Evolutionary conservation across 2,329 filamentous ascomycete species (phyloP).

Genomic region (Chaetomium sp.): DNA sequence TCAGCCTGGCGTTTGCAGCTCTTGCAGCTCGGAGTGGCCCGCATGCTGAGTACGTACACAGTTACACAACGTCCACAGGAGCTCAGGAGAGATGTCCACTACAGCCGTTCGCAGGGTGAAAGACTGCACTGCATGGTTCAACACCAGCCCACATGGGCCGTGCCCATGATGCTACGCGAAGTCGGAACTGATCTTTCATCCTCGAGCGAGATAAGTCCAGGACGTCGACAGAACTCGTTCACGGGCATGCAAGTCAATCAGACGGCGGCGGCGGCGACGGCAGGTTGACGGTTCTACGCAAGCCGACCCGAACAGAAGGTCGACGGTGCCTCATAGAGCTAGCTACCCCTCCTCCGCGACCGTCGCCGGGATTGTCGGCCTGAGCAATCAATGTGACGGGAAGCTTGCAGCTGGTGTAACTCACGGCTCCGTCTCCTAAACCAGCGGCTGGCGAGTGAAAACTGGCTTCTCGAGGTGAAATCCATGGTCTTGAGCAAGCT

Average conservation of each 20-base stretch:
- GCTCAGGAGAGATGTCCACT: not conserved
- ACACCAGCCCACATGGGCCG: not conserved
- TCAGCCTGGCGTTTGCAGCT: constrained; percentile 30
- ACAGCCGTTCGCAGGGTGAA: not conserved
- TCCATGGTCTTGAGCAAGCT: constrained; percentile 1
- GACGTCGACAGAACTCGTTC: not conserved
- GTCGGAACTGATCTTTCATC: not conserved
- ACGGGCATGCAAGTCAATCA: no score
- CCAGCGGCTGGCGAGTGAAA: constrained; percentile 20
- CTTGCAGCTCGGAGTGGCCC: constrained; percentile 14
- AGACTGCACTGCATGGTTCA: not conserved
- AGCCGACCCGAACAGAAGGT: not conserved
- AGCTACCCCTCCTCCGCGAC: constrained; percentile 13
- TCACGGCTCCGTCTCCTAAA: constrained; percentile 11
- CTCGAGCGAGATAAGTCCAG: not conserved
- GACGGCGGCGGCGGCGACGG: not conserved
- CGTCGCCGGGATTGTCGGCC: constrained; percentile 12
- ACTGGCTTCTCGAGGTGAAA: not conserved
- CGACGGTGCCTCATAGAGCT: constrained; percentile 5
- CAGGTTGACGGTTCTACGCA: not conserved
- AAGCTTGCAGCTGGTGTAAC: constrained; percentile 29
- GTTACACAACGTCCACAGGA: not conserved
- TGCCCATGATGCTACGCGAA: not conserved
- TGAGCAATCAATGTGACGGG: constrained; percentile 27
- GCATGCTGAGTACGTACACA: not conserved